Conservation (phyloP, 2,329 filamentous ascomycete genomes). For the Sphaceloma murrayae region DNA sequence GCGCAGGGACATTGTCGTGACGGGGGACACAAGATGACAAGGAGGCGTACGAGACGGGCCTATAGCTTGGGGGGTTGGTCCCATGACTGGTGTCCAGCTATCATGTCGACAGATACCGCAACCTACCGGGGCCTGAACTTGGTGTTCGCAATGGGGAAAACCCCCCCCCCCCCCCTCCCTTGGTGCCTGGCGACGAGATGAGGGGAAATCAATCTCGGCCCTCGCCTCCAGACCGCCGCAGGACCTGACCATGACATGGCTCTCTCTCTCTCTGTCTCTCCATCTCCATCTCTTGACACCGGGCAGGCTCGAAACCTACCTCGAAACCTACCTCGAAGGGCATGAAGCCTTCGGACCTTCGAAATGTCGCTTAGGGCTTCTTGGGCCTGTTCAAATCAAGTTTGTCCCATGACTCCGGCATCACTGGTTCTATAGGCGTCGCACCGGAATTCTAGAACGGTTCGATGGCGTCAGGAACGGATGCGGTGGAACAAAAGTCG, state of each 20-base stretch:
- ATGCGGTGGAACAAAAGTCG: slow-evolving; percentile 7
- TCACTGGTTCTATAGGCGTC: slow-evolving; percentile 8
- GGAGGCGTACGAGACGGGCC: too few species aligned
- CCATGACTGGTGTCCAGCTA: background rate
- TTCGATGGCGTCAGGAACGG: slow-evolving; percentile 11
- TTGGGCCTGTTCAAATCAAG: background rate
- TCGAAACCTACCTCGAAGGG: background rate
- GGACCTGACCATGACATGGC: too few species aligned
- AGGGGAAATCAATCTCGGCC: background rate
- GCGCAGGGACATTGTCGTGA: slow-evolving; percentile 2
- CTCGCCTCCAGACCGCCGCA: too few species aligned
- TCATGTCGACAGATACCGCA: slow-evolving; percentile 8
- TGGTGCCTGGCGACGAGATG: slow-evolving; percentile 1
- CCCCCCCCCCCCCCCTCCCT: too few species aligned
- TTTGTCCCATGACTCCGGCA: slow-evolving; percentile 9
- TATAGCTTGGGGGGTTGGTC: background rate
- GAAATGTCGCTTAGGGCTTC: slow-evolving; percentile 12
- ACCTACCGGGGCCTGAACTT: too few species aligned
- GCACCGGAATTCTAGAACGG: slow-evolving; percentile 10
- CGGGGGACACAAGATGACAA: background rate
- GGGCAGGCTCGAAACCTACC: background rate
- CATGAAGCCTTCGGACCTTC: background rate
- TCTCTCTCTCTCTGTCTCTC: too few species aligned
- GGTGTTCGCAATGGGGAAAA: too few species aligned
- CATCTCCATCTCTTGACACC: too few species aligned